A percentile compares a stretch with the other conserved stretches of the same genome.
These are phyloP conservation scores for Colletotrichum brevisporum DNA, from an alignment of 2,329 filamentous ascomycete genomes.

Conservation along the genomic window DNA sequence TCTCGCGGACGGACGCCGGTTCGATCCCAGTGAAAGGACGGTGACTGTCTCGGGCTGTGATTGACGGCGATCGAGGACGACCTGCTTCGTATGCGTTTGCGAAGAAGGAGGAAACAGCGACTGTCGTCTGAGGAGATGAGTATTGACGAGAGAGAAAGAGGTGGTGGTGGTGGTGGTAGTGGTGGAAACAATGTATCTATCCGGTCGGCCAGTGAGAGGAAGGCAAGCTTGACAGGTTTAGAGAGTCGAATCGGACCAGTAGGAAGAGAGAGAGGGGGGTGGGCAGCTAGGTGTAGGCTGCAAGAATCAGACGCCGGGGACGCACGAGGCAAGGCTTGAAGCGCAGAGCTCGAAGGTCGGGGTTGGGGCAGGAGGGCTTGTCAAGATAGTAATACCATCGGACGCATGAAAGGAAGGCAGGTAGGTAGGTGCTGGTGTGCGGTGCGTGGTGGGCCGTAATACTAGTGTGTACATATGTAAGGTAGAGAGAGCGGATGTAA, in stretches of 20 bases:
- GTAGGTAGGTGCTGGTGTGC: background rate
- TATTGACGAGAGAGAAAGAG: conserved; percentile 9
- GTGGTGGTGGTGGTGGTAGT: no score
- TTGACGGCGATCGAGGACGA: background rate
- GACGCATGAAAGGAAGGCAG: conserved; percentile 30
- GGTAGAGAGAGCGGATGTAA: conserved; percentile 36
- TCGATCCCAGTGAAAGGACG: background rate
- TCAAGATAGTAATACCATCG: conserved; percentile 39
- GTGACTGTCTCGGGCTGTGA: background rate
- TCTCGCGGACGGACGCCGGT: background rate
- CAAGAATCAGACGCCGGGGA: conserved; percentile 42
- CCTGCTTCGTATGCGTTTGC: conserved; percentile 4
- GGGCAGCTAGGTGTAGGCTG: conserved; percentile 30
- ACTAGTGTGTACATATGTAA: conserved; percentile 37
- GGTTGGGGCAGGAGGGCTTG: conserved; percentile 40
- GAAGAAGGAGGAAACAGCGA: conserved; percentile 24
- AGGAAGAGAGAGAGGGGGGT: conserved; percentile 26
- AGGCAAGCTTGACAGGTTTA: conserved; percentile 21
- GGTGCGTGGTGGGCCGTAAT: conserved; percentile 36
- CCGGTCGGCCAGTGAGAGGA: conserved; percentile 31
- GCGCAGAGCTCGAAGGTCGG: conserved; percentile 27
- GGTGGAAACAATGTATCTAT: conserved; percentile 19
- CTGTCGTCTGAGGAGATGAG: conserved; percentile 3
- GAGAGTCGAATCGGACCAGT: conserved; percentile 38
- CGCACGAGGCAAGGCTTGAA: conserved; percentile 39